These are phyloP conservation scores for Macrophomina tecta DNA, from an alignment of 2,329 filamentous ascomycete genomes.

Conservation along the genomic window DNA sequence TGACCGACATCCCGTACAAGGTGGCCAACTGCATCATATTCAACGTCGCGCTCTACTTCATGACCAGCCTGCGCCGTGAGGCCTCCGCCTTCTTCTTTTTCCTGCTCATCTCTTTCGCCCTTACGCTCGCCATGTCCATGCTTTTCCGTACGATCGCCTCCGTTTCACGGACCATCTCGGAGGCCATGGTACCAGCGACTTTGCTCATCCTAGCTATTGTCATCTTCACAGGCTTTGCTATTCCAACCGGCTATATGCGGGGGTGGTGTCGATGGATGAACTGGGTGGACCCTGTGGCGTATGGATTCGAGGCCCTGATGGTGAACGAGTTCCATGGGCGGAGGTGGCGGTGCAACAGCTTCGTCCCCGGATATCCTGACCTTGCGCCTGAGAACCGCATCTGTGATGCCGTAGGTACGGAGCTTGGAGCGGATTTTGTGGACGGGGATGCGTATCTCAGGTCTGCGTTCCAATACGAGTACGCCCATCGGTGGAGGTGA, in stretches of 20 bases:
- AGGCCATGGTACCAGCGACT: slow-evolving; percentile 63
- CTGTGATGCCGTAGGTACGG: slow-evolving; percentile 51
- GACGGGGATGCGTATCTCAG: slow-evolving; percentile 47
- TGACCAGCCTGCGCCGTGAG: slow-evolving; percentile 79
- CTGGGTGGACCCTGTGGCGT: slow-evolving; percentile 79
- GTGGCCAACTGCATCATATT: slow-evolving; percentile 75
- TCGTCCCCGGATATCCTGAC: slow-evolving; percentile 53
- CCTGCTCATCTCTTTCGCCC: slow-evolving; percentile 74
- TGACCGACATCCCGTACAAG: slow-evolving; percentile 86
- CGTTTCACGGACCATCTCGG: slow-evolving; percentile 69
- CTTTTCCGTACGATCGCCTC: slow-evolving; percentile 84
- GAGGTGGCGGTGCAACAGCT: slow-evolving; percentile 59
- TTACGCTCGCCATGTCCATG: slow-evolving; percentile 82
- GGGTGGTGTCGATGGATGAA: slow-evolving; percentile 84
- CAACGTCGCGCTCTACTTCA: slow-evolving; percentile 84
- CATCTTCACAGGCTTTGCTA: slow-evolving; percentile 70
- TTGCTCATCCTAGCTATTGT: slow-evolving; percentile 69
- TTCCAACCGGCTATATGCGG: slow-evolving; percentile 68
- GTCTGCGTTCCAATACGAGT: slow-evolving; percentile 42
- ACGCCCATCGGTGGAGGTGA: slow-evolving; percentile 51
- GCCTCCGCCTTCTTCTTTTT: slow-evolving; percentile 85
- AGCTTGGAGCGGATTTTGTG: slow-evolving; percentile 46
- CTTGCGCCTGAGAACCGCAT: slow-evolving; percentile 41
- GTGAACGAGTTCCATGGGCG: slow-evolving; percentile 76
- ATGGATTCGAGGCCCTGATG: slow-evolving; percentile 81